Conservation (phyloP, 768 basidiomycete species). For the Russula griseocarnosa region DNA sequence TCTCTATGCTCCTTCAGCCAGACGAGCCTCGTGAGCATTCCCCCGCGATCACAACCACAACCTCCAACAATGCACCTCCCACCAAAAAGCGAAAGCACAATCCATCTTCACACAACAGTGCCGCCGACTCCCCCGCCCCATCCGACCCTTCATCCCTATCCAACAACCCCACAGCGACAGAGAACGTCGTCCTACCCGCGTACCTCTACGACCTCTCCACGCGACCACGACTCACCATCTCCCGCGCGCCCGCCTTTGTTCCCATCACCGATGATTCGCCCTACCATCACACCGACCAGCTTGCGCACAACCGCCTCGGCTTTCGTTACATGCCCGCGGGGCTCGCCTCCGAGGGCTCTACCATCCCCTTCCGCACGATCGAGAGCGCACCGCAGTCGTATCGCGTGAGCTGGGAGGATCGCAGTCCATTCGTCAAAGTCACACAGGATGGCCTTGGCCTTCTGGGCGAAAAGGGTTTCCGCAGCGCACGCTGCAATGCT, state of each 20-base stretch:
- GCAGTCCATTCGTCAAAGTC: slow-evolving; percentile 73
- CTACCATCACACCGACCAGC: slow-evolving; percentile 64
- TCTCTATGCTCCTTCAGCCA: slow-evolving; percentile 14
- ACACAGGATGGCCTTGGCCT: slow-evolving; percentile 74
- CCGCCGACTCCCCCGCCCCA: slow-evolving; percentile 37
- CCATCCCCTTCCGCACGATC: slow-evolving; percentile 69
- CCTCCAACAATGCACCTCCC: slow-evolving; percentile 15
- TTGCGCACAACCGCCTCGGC: slow-evolving; percentile 70
- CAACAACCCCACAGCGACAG: slow-evolving; percentile 36
- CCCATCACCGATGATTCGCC: slow-evolving; percentile 52
- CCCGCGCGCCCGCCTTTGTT: slow-evolving; percentile 67
- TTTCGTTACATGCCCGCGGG: slow-evolving; percentile 81
- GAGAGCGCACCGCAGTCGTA: slow-evolving; percentile 67
- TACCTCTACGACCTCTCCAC: slow-evolving; percentile 61
- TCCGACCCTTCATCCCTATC: slow-evolving; percentile 31
- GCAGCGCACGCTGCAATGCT: slow-evolving; percentile 86
- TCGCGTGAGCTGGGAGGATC: slow-evolving; percentile 88
- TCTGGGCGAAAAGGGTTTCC: slow-evolving; percentile 82
- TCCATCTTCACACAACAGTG: slow-evolving; percentile 27
- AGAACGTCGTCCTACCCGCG: slow-evolving; percentile 54
- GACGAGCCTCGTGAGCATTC: slow-evolving; percentile 33
- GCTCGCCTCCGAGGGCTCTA: slow-evolving; percentile 54
- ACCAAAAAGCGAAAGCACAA: slow-evolving; percentile 28
- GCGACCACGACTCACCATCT: slow-evolving; percentile 66
- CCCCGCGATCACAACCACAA: slow-evolving; percentile 12